Base-by-base conservation (phyloP, 768 basidiomycete species). In the Tulasnella sp. region DNA sequence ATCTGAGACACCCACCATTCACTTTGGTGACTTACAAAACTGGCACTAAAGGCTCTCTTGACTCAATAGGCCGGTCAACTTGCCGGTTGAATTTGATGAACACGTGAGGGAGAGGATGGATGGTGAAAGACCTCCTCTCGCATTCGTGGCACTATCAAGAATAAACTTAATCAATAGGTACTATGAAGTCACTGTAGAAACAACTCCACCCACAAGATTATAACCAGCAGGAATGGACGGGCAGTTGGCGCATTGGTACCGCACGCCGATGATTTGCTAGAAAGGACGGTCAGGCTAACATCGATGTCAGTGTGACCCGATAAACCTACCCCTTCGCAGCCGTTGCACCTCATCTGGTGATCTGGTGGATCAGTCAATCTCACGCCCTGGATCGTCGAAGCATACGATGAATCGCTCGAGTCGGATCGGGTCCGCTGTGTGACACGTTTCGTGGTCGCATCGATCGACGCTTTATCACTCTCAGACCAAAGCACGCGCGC, bases 201-300 rank as follows among this genome's bases (percentile, higher is more conserved):
- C 4, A 17, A 51, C 50, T 13, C 80, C 66, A 88, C 80, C 59
- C 68, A 95, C 93, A 67, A 96, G 72, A 68, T 79, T 94, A 70
- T 80, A 93, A 10, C 80, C 70, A 19, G 72, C 73, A 0, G 89
- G 83, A 41, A 74, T 75, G 3, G 92, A 92, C 0, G 89, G 81
- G 66, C 94, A 97, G 61, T 84, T 86, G 13, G 86, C 89, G 68
- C 94, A 97, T 68, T 96, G 93, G 69, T 86, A 97, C 44, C 93
- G 77, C 48, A 79, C 73, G 4, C 94, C 92, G 53, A 82, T 70
- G 59, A 95, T 92, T 26, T 76, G 71, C 87, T 91, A 65, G 61
- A 26, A 10, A 15, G 43, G 30, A 3, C 1, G 3, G 11, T 3
- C 7, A 77, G 9, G 84, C 88, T 91, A 64, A 19, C 19, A 9